These are phyloP conservation scores for Stachybotrys elegans DNA, from an alignment of 2,329 filamentous ascomycete genomes.

Conservation along the genomic window DNA sequence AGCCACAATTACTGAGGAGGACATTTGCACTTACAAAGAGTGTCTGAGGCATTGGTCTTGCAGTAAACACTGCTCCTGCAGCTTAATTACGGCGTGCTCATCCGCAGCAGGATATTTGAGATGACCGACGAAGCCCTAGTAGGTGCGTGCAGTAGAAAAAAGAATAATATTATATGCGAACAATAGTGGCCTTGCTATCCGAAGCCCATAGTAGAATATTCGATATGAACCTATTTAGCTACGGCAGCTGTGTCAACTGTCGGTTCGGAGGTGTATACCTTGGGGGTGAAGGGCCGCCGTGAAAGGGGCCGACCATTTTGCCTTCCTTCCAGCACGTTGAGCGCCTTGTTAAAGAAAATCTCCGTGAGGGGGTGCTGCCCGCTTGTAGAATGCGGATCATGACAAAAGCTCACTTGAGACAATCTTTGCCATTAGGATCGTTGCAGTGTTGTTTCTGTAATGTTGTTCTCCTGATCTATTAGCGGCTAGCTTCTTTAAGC, in stretches of 20 bases:
- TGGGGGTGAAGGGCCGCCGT: constrained; percentile 55
- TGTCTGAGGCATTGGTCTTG: constrained; percentile 46
- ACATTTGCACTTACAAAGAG: too few relatives aligned
- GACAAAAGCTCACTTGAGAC: constrained; percentile 25
- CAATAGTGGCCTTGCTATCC: too few relatives aligned
- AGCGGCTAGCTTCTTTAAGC: too few relatives aligned
- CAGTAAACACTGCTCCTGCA: constrained; percentile 15
- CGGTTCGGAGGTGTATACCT: too few relatives aligned
- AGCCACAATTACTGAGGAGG: too few relatives aligned
- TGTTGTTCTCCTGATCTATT: too few relatives aligned
- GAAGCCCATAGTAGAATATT: constrained; percentile 40
- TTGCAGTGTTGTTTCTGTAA: constrained; percentile 48
- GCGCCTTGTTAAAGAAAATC: constrained; percentile 40
- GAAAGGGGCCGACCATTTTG: constrained; percentile 49
- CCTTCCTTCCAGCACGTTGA: constrained; percentile 36
- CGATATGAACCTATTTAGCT: too few relatives aligned
- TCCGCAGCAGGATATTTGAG: constrained; percentile 23
- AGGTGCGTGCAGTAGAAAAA: too few relatives aligned
- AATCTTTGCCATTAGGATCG: constrained; percentile 29
- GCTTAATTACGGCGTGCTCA: constrained; percentile 22
- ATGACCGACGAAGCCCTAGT: constrained; percentile 22
- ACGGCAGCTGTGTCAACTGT: too few relatives aligned
- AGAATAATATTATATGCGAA: too few relatives aligned
- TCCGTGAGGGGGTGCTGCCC: constrained; percentile 40
- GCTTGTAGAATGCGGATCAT: constrained; percentile 44